Evolutionary conservation across 768 basidiomycete genomes (phyloP).

Genomic region (Inosperma sp.): DNA sequence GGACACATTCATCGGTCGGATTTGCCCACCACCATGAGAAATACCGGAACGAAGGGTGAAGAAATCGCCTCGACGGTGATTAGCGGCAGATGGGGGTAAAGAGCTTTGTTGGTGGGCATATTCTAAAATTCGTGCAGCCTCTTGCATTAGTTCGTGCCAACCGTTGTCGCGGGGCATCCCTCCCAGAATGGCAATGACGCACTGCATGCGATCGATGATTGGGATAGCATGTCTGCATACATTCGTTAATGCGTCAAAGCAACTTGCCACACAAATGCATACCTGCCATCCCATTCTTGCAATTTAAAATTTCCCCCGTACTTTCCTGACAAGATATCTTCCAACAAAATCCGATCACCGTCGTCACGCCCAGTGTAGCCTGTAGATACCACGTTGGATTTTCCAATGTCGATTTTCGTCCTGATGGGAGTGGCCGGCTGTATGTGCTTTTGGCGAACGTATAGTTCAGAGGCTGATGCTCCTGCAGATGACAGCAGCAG

Average conservation of each 20-base stretch:
- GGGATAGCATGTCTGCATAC: neutral
- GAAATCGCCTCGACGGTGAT: constrained; percentile 1
- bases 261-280: neutral
- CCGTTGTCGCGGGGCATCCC: neutral
- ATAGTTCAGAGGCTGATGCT: too few relatives aligned
- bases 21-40: constrained; percentile 6
- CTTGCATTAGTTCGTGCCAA: neutral
- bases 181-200: neutral
- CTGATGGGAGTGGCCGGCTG: too few relatives aligned
- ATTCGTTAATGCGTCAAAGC: neutral
- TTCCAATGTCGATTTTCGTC: too few relatives aligned
- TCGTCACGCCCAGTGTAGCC: too few relatives aligned
- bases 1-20: neutral
- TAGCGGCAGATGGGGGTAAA: neutral
- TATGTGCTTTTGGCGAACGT: too few relatives aligned
- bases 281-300: neutral
- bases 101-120: neutral
- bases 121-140: neutral
- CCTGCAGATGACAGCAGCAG: too few relatives aligned
- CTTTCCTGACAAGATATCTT: too few relatives aligned
- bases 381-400: too few relatives aligned
- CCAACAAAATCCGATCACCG: too few relatives aligned
- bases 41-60: constrained; percentile 1
- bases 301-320: too few relatives aligned
- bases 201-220: neutral